Evolutionary conservation across 2,329 filamentous ascomycete species (phyloP).

Genomic region (Saccharata proteae): DNA sequence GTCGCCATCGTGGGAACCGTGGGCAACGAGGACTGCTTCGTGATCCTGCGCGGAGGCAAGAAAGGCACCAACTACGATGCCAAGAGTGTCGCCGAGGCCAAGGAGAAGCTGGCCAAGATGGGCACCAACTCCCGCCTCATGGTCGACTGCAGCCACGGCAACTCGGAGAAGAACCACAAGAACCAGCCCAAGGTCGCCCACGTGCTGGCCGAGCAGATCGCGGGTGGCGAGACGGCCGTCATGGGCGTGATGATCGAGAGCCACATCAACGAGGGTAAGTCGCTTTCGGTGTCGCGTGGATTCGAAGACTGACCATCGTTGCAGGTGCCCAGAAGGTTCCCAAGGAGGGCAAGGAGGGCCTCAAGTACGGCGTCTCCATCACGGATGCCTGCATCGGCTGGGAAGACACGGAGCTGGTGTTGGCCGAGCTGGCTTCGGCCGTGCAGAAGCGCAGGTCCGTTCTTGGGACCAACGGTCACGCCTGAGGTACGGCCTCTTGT

Average conservation of each 20-base stretch:
- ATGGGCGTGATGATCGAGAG: constrained; percentile 99
- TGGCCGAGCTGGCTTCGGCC: constrained; percentile 66
- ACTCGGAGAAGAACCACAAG: constrained; percentile 89
- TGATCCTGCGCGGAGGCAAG: constrained; percentile 84
- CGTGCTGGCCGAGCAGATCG: constrained; percentile 70
- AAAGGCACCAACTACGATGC: constrained; percentile 91
- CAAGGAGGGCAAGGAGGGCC: constrained; percentile 66
- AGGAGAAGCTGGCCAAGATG: constrained; percentile 63
- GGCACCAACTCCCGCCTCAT: constrained; percentile 69
- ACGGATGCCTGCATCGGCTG: constrained; percentile 95
- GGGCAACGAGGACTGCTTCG: constrained; percentile 95
- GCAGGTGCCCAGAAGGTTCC: constrained; percentile 82
- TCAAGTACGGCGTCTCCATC: constrained; percentile 92
- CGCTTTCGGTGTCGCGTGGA: neutral
- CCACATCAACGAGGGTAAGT: constrained; percentile 80
- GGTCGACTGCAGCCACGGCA: constrained; percentile 97
- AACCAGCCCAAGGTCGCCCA: constrained; percentile 93
- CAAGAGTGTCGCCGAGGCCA: constrained; percentile 70
- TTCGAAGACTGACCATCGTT: constrained; percentile 6
- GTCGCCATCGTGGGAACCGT: constrained; percentile 89
- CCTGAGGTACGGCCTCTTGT: too few relatives aligned
- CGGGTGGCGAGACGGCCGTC: constrained; percentile 70
- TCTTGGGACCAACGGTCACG: constrained; percentile 21
- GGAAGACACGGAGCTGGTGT: constrained; percentile 73
- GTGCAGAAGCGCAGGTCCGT: constrained; percentile 60